Evolutionary conservation across 345 rosid species (phyloP).

Genomic region (Ailanthus altissimus): DNA sequence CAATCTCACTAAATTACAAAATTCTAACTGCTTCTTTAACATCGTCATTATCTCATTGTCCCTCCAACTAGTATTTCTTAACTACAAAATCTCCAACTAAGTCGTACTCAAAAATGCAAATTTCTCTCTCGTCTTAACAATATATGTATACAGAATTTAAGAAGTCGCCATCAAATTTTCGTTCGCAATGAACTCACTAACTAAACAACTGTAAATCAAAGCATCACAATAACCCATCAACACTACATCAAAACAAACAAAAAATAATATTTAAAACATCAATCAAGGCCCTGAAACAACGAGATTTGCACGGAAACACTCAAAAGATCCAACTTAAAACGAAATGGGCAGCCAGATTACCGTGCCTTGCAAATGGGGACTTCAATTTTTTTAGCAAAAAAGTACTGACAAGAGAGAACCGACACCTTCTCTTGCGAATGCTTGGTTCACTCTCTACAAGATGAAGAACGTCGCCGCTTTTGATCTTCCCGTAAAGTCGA

Average conservation of each 20-base stretch:
- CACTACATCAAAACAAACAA: slow-evolving; percentile 5
- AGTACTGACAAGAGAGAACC: neutral
- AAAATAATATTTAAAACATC: neutral
- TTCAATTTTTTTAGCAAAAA: slow-evolving; percentile 23
- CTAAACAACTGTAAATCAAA: neutral
- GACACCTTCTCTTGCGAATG: neutral
- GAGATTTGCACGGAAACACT: neutral
- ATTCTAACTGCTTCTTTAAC: neutral
- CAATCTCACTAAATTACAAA: neutral
- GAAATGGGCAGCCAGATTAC: slow-evolving; percentile 21
- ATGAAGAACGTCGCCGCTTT: neutral
- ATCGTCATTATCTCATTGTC: neutral
- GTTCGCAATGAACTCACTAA: neutral
- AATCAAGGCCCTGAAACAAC: neutral
- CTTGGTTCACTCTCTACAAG: neutral
- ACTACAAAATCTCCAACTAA: neutral
- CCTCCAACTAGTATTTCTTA: neutral
- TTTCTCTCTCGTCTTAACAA: slow-evolving; percentile 15
- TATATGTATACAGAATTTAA: neutral
- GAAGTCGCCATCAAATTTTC: slow-evolving; percentile 2
- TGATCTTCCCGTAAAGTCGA: slow-evolving; percentile 15
- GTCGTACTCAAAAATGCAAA: neutral
- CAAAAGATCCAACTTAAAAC: slow-evolving; percentile 17
- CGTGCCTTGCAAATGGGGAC: slow-evolving; percentile 27
- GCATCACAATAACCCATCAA: slow-evolving; percentile 6